Base-by-base conservation (phyloP, 768 basidiomycete species). In the Astraeus odoratus region DNA sequence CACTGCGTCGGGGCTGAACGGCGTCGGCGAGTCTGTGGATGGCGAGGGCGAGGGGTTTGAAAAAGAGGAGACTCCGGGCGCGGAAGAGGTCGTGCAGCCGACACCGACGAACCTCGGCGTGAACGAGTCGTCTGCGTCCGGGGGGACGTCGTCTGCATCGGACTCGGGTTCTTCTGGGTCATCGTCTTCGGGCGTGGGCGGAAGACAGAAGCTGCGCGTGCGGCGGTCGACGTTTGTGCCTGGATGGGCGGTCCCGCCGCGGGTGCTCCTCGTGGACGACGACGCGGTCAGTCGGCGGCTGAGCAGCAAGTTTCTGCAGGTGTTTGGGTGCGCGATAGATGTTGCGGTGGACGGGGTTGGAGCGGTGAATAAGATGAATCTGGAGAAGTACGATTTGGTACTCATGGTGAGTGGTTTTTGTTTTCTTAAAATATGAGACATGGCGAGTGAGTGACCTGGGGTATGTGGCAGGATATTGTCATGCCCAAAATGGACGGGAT, bases 311-410 rank as follows among this genome's bases (percentile, higher is more conserved):
- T 95, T 97, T 62, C 64, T 98, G 60, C 86, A 95, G 67, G 87
- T 96, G 35, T 93, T 94, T 65, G 95, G 95, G 30, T 96, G 94
- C 64, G 81, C 83, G 55, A 92, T 86, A 45, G 95, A 97, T 55
- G 86, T 95, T 31, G 95, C 93, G 2, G 89, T 93, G 29, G 92
- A 97, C 60, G 95, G 94, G 0, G 78, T 90, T 4, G 81, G 80
- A 1, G 95, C 95, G 0, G 92, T 98, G 43, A 84, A 86, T 55
- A 95, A 91, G 76, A 96, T 97, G 91, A 94, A 95, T 66, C 61
- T 87, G 61, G 89, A 88, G 56, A 92, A 93, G 70, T 97, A 96
- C 62, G 95, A 98, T 65, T 64, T 98, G 58, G 92, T 96, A 50
- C 62, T 98, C 47, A 97, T 97, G 94, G 89, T 88, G 52, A 34